Base-by-base conservation (phyloP, 345 rosid species). In the Brassica napus region DNA sequence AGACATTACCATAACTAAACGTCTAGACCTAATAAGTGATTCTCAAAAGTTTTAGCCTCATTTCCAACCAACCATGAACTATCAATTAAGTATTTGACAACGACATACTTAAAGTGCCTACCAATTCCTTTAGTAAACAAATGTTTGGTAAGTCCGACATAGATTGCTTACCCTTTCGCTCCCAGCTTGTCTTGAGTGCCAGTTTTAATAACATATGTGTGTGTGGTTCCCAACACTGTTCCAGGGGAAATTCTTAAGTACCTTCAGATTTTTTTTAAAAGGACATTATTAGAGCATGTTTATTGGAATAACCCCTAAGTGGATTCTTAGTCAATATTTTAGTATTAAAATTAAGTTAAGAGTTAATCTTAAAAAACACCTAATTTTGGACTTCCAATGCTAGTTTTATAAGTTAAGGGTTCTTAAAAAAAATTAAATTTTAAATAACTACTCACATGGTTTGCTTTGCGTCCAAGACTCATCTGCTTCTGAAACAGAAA, bases 171-270 rank as follows among this genome's bases (percentile, higher is more conserved):
- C 98, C 91, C 99, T 89, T 96, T 96, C 42, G 91, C 97, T 61
- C 83, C 93, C 0, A 88, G 65, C 79, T 93, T 93, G 71, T 96
- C 98, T 81, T 93, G 97, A 35, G 89, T 79, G 23, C 90, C 97
- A 61, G 88, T 88, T 81, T 83, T 85, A 67, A 90, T 87, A 79
- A 90, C 87, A 32, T 88, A 93, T 95, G 84, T 91, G 96, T 91
- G 96, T 11, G 93, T 73, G 73, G 99, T 93, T 80, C 98, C 98
- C 84, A 95, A 89, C 69, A 95, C 73, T 64, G 96, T 87, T 75
- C 99, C 99, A 60, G 94, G 86, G 70, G 91, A 91, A 86, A 90
- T 81, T 92, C 97, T 82, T 93, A 44, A 95, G 92, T 57, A 93
- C 91, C 98, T 95, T 57, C 37, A 69, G 24, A 66, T 7, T 8